Evolutionary conservation across 2,329 filamentous ascomycete genomes (phyloP).

Genomic region (Aspergillus sp.): DNA sequence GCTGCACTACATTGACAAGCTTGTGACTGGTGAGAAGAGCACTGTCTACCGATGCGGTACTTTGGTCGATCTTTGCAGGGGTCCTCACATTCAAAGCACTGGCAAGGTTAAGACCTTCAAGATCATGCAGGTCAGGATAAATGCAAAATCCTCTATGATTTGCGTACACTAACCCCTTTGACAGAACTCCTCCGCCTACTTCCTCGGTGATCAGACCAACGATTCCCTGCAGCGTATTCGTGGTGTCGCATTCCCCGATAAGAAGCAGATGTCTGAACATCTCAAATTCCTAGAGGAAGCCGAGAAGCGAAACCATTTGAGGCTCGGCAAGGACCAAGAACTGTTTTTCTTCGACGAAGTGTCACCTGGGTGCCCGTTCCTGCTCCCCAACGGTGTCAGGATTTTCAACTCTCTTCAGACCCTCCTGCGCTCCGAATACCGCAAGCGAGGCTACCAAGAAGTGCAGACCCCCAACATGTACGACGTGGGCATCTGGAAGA

Average conservation of each 20-base stretch:
- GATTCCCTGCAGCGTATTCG: conserved; percentile 96
- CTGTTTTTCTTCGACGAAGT: conserved; percentile 95
- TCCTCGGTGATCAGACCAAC: conserved; percentile 90
- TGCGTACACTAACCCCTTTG: conserved; percentile 33
- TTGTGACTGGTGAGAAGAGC: conserved; percentile 88
- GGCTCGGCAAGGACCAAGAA: conserved; percentile 93
- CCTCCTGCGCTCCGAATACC: conserved; percentile 85
- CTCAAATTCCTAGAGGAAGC: conserved; percentile 95
- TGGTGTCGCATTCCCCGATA: conserved; percentile 94
- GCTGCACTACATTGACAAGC: conserved; percentile 93
- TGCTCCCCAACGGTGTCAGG: conserved; percentile 86
- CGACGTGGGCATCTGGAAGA: conserved; percentile 91
- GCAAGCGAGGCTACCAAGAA: conserved; percentile 90
- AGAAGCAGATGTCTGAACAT: conserved; percentile 91
- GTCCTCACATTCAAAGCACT: conserved; percentile 92
- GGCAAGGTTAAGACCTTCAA: conserved; percentile 93
- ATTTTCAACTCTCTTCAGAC: conserved; percentile 89
- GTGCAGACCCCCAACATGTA: conserved; percentile 97
- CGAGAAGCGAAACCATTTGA: conserved; percentile 94
- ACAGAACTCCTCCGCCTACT: conserved; percentile 79
- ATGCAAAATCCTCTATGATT: conserved; percentile 17
- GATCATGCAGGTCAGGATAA: conserved; percentile 72
- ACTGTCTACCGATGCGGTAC: conserved; percentile 95
- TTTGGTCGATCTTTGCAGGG: conserved; percentile 92
- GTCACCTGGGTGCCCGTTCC: conserved; percentile 92